phyloP scores from a whole-genome alignment of 2,329 filamentous ascomycete genomes.

The Colletotrichum falcatum region DNA sequence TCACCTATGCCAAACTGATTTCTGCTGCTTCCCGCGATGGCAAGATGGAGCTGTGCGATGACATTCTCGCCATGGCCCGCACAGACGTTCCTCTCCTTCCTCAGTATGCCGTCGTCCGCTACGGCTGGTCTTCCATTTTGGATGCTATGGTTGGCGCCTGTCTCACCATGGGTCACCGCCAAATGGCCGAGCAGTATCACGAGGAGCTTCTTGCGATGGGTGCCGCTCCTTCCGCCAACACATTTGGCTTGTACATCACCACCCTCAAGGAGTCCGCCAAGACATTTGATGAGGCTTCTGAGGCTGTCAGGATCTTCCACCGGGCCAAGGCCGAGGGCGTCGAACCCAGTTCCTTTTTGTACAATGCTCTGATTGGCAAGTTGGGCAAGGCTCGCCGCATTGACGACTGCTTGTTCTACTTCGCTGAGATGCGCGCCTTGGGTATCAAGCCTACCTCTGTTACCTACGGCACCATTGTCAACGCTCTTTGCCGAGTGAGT shows the following conservation, averaged over 20 bases:
- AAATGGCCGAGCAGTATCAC: conserved; percentile 86
- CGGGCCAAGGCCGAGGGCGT: conserved; percentile 94
- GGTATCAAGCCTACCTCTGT: conserved; percentile 96
- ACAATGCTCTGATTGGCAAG: conserved; percentile 98
- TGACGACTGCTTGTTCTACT: conserved; percentile 98
- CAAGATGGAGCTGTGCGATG: conserved; percentile 84
- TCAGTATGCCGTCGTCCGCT: conserved; percentile 88
- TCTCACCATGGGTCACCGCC: conserved; percentile 83
- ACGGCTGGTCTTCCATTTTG: conserved; percentile 96
- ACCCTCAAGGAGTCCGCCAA: conserved; percentile 97
- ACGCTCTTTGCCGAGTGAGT: conserved; percentile 94
- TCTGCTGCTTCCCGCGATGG: conserved; percentile 87
- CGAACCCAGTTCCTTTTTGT: conserved; percentile 95
- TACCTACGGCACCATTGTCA: conserved; percentile 98
- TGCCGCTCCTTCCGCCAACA: conserved; percentile 93
- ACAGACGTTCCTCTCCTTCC: conserved; percentile 86
- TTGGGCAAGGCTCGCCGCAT: conserved; percentile 97
- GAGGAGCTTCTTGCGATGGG: conserved; percentile 93
- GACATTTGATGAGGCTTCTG: conserved; percentile 97
- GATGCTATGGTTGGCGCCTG: conserved; percentile 97
- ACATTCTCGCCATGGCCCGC: conserved; percentile 90
- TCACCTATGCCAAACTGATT: conserved; percentile 96
- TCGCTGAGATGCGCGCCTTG: conserved; percentile 94
- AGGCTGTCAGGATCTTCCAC: conserved; percentile 97
- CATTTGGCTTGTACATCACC: conserved; percentile 98